phyloP scores from a whole-genome alignment of 2,329 filamentous ascomycete genomes.

The Chrysosporium keratinophilum region DNA sequence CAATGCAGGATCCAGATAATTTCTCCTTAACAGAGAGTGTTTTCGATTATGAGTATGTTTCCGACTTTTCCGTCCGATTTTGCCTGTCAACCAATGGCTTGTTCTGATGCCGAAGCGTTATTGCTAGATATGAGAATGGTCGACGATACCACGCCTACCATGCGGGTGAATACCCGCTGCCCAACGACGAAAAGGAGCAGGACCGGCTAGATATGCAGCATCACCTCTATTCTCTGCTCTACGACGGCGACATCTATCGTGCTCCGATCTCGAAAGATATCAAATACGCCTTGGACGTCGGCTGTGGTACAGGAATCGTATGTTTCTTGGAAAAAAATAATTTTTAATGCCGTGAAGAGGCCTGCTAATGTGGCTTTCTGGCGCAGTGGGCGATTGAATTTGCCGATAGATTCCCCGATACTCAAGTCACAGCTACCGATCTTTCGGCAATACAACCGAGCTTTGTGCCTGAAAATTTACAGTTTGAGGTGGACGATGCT shows the following conservation, averaged over 20 bases:
- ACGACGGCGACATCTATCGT: constrained; percentile 30
- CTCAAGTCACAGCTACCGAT: constrained; percentile 13
- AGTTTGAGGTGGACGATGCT: constrained; percentile 40
- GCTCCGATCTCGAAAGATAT: constrained; percentile 28
- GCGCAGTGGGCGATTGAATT: constrained; percentile 12
- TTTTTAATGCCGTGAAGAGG: background rate
- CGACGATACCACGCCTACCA: constrained; percentile 37
- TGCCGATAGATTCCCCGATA: constrained; percentile 11
- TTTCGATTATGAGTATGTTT: constrained; percentile 13
- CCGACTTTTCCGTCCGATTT: too few relatives aligned
- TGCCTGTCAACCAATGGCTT: background rate
- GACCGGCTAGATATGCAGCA: constrained; percentile 35
- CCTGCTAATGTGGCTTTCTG: background rate
- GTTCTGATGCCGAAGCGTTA: background rate
- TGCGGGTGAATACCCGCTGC: constrained; percentile 35
- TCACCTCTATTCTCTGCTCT: constrained; percentile 30
- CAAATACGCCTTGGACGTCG: constrained; percentile 36
- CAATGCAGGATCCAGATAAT: constrained; percentile 8
- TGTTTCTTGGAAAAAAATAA: constrained; percentile 5
- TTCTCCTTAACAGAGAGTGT: constrained; percentile 12
- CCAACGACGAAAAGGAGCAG: constrained; percentile 38
- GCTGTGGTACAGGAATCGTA: constrained; percentile 40
- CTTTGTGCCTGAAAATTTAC: constrained; percentile 40
- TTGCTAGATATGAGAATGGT: constrained; percentile 34
- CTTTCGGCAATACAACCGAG: constrained; percentile 14